Evolutionary conservation across 1,284 basidiomycete species (phyloP), one percentile per base, ranked within the genome.

Genomic region (Sporisorium graminicola): DNA sequence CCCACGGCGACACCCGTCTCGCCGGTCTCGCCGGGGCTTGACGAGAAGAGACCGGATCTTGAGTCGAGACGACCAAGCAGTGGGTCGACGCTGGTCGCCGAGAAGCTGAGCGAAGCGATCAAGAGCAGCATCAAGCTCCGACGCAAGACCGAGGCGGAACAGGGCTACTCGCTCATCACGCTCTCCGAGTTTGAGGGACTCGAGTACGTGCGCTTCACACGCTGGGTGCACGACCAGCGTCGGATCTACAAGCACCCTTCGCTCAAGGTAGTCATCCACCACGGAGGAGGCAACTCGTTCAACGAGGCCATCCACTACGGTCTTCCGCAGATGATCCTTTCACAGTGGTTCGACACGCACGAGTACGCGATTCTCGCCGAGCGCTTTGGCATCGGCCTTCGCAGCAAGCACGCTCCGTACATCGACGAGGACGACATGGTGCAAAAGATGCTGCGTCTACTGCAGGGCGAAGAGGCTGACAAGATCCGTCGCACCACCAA

Each of bases 251-350:
- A 70, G 50, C 82, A 83, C 40, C 79, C 82, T 27, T 76, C 79
- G 6, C 42, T 79, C 27, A 78, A 77, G 33, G 76, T 76, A 1
- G 69, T 65, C 18, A 64, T 82, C 44, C 81, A 83, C 67, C 82
- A 83, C 54, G 82, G 81, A 20, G 82, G 82, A 12, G 82, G 82
- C 52, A 83, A 83, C 66, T 77, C 74, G 18, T 83, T 81, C 77
- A 83, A 83, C 67, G 82, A 84, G 56, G 82, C 82, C 0, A 58
- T 84, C 10, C 73, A 67, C 58, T 76, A 70, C 57, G 82, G 78
- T 24, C 47, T 80, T 16, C 82, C 81, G 13, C 82, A 84, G 60
- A 72, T 84, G 53, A 64, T 81, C 20, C 52, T 84, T 5, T 71
- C 71, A 22, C 81, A 82, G 59, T 84, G 82, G 81, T 70, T 77